Base-by-base conservation (phyloP, 2,329 filamentous ascomycete genomes). In the Fusarium pseudoanthophilum region DNA sequence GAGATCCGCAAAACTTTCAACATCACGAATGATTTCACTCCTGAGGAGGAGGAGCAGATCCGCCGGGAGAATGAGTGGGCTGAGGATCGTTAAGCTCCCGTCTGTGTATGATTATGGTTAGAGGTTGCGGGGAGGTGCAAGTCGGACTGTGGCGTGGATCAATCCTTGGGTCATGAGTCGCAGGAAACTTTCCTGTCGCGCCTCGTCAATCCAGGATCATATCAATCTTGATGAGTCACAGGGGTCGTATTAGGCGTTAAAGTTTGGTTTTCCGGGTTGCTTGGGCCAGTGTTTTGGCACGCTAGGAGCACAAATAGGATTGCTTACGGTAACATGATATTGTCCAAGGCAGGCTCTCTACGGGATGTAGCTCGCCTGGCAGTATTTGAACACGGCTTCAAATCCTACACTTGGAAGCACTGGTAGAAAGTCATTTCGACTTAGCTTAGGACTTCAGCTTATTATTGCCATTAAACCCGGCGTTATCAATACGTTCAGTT, bases 1-100 rank as follows among this genome's bases (percentile, higher is more conserved):
- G 96, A 99, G 87, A 99, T 99, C 79, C 93, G 96, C 58, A 99
- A 98, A 89, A 99, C 96, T 0, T 99, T 99, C 88, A 99, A 99
- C 86, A 99, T 99, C 80, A 96, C 97, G 80, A 99, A 99, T 79
- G 96, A 99, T 83, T 99, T 99, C 86, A 98, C 96, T 0, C 94
- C 95, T 5, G 96, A 99, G 84, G 96, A 99, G 86, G 96, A 99
- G 84, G 96, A 99, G 81, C 96, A 99, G 88, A 99, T 96, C 74
- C 92, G 93, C 64, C 90, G 93, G 8, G 93, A 96, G 87, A 96
- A 96, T 82, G 93, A 96, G 84, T 96, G 93, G 93, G 93, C 93
- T 51, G 93, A 96, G 87, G 93, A 96, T 77, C 90, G 91, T 78
- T 93, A 88, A 87, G 51, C 16, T 55, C 24, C 14, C 34, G 18